A percentile compares a stretch with the other conserved stretches of the same genome.
phyloP scores from a whole-genome alignment of 306 rosid species.

The Citrullus colocynthis region DNA sequence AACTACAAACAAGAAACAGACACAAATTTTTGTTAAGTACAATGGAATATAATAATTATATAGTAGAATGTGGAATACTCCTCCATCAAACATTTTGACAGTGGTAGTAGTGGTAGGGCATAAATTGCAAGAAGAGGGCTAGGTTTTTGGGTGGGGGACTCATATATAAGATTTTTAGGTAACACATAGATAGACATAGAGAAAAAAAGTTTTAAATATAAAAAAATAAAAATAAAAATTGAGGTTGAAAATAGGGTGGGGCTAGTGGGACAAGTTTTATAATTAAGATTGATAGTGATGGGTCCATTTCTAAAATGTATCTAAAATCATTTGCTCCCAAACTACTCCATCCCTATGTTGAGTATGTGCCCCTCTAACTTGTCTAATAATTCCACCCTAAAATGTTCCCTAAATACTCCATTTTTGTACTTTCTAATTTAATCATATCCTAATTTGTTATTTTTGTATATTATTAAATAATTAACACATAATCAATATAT shows the following conservation, averaged over 20 bases:
- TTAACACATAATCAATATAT: no score
- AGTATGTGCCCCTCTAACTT: not conserved
- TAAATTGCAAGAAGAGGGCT: not conserved
- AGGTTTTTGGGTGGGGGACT: not conserved
- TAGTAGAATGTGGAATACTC: not conserved
- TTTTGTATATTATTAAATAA: no score
- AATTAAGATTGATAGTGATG: constrained; percentile 3
- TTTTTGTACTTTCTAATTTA: not conserved
- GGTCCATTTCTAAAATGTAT: not conserved
- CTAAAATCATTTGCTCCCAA: not conserved
- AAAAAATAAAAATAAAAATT: not conserved
- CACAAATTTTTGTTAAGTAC: no score
- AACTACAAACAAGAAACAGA: no score
- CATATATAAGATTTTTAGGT: not conserved
- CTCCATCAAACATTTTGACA: not conserved
- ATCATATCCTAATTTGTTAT: not conserved
- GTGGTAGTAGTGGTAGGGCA: not conserved
- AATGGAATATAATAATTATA: no score
- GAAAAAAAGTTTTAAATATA: not conserved
- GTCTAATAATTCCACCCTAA: not conserved
- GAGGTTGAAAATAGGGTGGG: not conserved
- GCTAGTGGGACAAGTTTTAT: not conserved
- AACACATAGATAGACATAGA: not conserved
- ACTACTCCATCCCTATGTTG: not conserved
- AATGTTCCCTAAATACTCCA: not conserved